Base-by-base conservation (phyloP, 495 filamentous ascomycete species). In the Chaetomidium leptoderma region DNA sequence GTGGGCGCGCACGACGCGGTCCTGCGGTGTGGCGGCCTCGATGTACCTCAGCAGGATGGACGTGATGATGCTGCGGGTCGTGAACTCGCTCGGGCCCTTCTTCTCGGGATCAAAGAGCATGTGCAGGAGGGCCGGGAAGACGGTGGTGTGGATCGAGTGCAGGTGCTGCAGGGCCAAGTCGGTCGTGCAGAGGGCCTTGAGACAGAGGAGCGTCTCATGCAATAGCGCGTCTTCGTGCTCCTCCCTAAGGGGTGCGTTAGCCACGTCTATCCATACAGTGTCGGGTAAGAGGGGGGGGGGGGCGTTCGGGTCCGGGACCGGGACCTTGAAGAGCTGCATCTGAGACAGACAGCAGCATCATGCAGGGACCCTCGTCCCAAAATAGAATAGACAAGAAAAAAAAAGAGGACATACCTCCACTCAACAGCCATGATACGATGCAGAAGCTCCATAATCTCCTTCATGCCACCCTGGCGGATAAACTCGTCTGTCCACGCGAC, bases 41-140 rank as follows among this genome's bases (percentile, higher is more conserved):
- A 96, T 84, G 69, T 95, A 90, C 3, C 88, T 92, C 67, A 92
- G 90, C 3, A 98, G 69, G 10, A 97, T 78, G 24, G 83, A 89
- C 37, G 91, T 88, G 68, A 97, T 88, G 61, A 98, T 87, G 45
- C 82, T 82, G 35, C 93, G 84, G 24, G 93, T 97, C 7, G 88
- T 91, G 72, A 95, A 98, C 67, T 98, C 93, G 77, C 86, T 91
- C 0, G 93, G 93, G 0, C 93, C 93, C 70, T 97, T 97, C 74
- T 89, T 93, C 65, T 98, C 92, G 27, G 95, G 89, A 66, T 96
- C 92, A 64, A 97, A 98, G 32, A 98, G 76, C 84, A 97, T 91
- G 54, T 80, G 82, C 49, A 97, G 72, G 49, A 98, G 76, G 5
- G 88, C 87, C 16, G 93, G 92, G 70, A 98, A 97, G 6, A 98